phyloP scores from a whole-genome alignment of 805 yeast genomes.

The Ogataea methylovora region DNA sequence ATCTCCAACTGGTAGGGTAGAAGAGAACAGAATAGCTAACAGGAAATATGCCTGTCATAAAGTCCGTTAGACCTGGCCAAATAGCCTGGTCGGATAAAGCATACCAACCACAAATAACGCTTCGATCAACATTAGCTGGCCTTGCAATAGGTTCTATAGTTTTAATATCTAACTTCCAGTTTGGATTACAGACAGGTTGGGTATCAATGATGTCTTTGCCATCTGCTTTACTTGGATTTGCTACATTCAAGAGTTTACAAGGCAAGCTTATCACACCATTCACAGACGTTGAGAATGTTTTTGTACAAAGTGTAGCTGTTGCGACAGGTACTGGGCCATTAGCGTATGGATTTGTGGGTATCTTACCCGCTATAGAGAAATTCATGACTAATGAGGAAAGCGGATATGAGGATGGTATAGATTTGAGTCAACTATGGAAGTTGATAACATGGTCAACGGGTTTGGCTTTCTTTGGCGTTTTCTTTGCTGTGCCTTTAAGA shows the following conservation, averaged over 20 bases:
- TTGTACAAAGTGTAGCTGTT: conserved; percentile 85
- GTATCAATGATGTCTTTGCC: conserved; percentile 99
- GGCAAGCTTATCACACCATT: conserved; percentile 33
- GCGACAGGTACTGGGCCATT: conserved; percentile 98
- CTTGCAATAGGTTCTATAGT: conserved; percentile 81
- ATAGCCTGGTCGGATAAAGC: conserved; percentile 44
- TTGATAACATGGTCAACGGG: conserved; percentile 79
- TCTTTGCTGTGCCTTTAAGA: conserved; percentile 86
- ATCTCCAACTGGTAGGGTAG: no score
- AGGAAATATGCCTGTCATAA: no score
- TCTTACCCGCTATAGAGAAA: conserved; percentile 92
- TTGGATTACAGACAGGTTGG: conserved; percentile 98
- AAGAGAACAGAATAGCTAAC: no score
- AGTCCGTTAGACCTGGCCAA: no score
- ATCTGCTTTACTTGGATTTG: conserved; percentile 80
- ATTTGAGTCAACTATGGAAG: conserved; percentile 34
- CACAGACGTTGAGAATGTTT: conserved; percentile 92
- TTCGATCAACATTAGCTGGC: conserved; percentile 70
- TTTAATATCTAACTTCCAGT: conserved; percentile 85
- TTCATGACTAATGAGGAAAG: conserved; percentile 73
- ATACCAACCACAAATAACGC: conserved; percentile 55
- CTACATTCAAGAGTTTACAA: conserved; percentile 60
- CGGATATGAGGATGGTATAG: conserved; percentile 40
- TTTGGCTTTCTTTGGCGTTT: conserved; percentile 89
- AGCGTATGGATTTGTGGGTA: conserved; percentile 92